A percentile compares a stretch with the other conserved stretches of the same genome.
These are phyloP conservation scores for Cutaneotrichosporon cutaneum DNA, from an alignment of 1,284 basidiomycete genomes.

Conservation along the genomic window DNA sequence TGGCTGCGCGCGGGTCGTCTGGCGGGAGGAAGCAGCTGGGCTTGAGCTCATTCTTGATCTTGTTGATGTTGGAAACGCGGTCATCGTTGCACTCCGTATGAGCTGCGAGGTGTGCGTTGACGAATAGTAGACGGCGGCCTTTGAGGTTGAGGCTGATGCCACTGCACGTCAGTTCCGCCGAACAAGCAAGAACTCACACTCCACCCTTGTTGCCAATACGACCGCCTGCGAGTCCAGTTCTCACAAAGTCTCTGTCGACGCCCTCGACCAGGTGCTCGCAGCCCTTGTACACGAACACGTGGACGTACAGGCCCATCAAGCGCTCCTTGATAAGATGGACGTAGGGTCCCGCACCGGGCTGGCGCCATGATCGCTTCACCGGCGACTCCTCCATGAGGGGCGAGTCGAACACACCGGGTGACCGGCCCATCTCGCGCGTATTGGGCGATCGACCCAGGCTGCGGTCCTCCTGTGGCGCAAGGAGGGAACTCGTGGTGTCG, in stretches of 20 bases:
- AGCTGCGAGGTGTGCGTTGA: slow-evolving; percentile 60
- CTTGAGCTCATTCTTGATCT: slow-evolving; percentile 58
- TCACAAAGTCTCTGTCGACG: slow-evolving; percentile 57
- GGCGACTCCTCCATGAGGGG: not conserved
- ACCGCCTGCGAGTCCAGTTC: slow-evolving; percentile 58
- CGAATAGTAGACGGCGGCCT: slow-evolving; percentile 57
- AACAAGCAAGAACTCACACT: slow-evolving; percentile 36
- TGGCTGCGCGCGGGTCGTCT: slow-evolving; percentile 37
- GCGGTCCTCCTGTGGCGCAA: not conserved
- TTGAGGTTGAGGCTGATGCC: slow-evolving; percentile 58
- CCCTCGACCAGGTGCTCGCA: slow-evolving; percentile 54
- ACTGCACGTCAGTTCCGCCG: slow-evolving; percentile 38
- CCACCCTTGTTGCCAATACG: slow-evolving; percentile 58
- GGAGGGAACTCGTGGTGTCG: not conserved
- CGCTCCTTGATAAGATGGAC: slow-evolving; percentile 59
- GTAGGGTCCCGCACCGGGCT: slow-evolving; percentile 50
- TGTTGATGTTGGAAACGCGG: slow-evolving; percentile 51
- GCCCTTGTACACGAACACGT: slow-evolving; percentile 54
- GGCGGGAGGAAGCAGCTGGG: slow-evolving; percentile 57
- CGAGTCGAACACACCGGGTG: slow-evolving; percentile 1
- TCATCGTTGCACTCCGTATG: slow-evolving; percentile 51
- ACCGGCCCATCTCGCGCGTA: slow-evolving; percentile 5
- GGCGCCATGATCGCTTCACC: slow-evolving; percentile 1
- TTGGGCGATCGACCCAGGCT: not conserved
- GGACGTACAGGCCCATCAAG: slow-evolving; percentile 58